These are phyloP conservation scores for Colletotrichum sp. DNA, from an alignment of 2,329 filamentous ascomycete species.

Conservation along the genomic window DNA sequence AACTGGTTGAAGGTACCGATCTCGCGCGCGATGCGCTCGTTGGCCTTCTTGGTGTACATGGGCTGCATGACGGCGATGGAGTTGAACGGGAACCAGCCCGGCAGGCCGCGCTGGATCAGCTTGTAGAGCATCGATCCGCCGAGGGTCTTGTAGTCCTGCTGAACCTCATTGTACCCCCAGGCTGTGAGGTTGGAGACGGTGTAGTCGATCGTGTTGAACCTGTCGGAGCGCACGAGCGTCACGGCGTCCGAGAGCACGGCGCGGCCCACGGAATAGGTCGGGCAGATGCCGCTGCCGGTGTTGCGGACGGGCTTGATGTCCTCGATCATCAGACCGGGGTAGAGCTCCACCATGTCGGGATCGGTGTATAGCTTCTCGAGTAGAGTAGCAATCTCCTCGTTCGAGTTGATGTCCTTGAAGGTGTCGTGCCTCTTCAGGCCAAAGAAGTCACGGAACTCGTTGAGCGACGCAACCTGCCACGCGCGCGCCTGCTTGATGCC, in stretches of 20 bases:
- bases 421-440: slow-evolving; percentile 59
- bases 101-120: slow-evolving; percentile 49
- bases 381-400: slow-evolving; percentile 58
- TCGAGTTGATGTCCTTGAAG: slow-evolving; percentile 64
- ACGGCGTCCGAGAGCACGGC: slow-evolving; percentile 66
- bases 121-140: slow-evolving; percentile 51
- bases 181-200: slow-evolving; percentile 45
- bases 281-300: slow-evolving; percentile 57
- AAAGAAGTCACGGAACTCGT: slow-evolving; percentile 70
- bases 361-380: slow-evolving; percentile 66
- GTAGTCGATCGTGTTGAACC: slow-evolving; percentile 61
- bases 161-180: slow-evolving; percentile 49
- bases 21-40: slow-evolving; percentile 41
- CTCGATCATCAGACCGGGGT: slow-evolving; percentile 71
- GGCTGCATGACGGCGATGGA: slow-evolving; percentile 50
- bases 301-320: slow-evolving; percentile 55
- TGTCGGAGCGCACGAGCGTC: slow-evolving; percentile 61
- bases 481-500: slow-evolving; percentile 66
- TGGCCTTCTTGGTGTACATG: slow-evolving; percentile 48
- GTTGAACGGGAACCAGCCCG: slow-evolving; percentile 41
- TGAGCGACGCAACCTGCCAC: slow-evolving; percentile 66
- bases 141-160: slow-evolving; percentile 39
- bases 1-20: slow-evolving; percentile 40
- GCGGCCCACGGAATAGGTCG: slow-evolving; percentile 57
- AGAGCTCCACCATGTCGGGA: slow-evolving; percentile 72